These are phyloP conservation scores for Xylariomycetidae sp. DNA, from an alignment of 2,329 filamentous ascomycete species.

Conservation along the genomic window DNA sequence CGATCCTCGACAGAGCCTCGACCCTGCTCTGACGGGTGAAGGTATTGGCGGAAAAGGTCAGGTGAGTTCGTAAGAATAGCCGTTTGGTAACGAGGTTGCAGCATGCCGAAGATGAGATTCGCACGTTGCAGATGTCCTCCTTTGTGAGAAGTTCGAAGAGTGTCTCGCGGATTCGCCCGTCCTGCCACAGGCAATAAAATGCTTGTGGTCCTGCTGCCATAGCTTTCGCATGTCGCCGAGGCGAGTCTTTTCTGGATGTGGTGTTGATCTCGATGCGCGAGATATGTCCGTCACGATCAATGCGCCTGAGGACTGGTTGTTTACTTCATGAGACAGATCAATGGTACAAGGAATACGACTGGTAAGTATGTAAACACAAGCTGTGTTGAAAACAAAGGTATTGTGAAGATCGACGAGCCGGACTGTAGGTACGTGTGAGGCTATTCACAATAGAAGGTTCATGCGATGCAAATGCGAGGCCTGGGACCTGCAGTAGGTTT, in stretches of 20 bases:
- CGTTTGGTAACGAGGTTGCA: constrained; percentile 64
- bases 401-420: neutral
- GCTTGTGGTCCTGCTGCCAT: constrained; percentile 47
- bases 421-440: constrained; percentile 19
- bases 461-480: constrained; percentile 25
- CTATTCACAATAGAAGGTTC: constrained; percentile 30
- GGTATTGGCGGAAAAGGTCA: constrained; percentile 68
- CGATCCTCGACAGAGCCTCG: constrained; percentile 71
- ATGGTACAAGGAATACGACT: constrained; percentile 4
- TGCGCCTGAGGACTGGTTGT: neutral
- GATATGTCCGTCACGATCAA: neutral
- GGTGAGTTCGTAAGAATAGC: constrained; percentile 63
- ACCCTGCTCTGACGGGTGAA: constrained; percentile 72
- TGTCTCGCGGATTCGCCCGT: constrained; percentile 43
- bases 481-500: constrained; percentile 17
- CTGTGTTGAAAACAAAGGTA: neutral
- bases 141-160: constrained; percentile 47
- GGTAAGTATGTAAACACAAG: constrained; percentile 1
- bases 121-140: constrained; percentile 53
- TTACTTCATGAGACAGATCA: neutral
- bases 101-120: constrained; percentile 65
- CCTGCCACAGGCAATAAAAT: constrained; percentile 54
- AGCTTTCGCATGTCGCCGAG: constrained; percentile 43
- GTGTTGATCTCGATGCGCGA: neutral
- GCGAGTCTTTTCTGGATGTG: constrained; percentile 11